Evolutionary conservation across 768 basidiomycete genomes (phyloP), one percentile per base, ranked within the genome.

Genomic region (Tricholoma flavovirens): DNA sequence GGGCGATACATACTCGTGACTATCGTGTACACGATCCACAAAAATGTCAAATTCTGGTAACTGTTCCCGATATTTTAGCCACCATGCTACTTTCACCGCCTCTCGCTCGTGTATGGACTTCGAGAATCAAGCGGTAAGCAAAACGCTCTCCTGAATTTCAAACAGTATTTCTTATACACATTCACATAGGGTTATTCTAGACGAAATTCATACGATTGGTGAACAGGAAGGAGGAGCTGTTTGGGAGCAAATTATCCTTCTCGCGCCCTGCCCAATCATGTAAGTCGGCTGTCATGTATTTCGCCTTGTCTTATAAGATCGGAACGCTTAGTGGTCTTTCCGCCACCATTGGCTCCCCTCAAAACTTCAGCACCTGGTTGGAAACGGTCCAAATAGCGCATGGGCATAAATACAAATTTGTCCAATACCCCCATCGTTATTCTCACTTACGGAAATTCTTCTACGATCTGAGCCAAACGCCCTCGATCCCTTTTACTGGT

Each of bases 201-300:
- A 86, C 60, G 81, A 83, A 62, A 81, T 83, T 42, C 87, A 89
- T 63, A 77, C 81, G 2, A 86, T 89, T 51, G 86, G 87, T 2
- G 83, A 87, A 56, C 79, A 86, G 62, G 81, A 84, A 55, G 83
- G 82, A 1, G 87, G 87, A 2, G 73, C 82, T 0, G 81, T 87
- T 2, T 88, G 87, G 87, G 86, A 88, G 60, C 83, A 88, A 62
- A 83, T 87, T n/a, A 71, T 89, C 7, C 67, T 89, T 5, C 69
- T 89, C 12, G 81, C 86, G 8, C 84, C 85, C 17, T 87, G 85
- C 60, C 87, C 87, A 1, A 75, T 89, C 58, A 87, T 89, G 86
- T 87, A 36, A 36, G 80, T 70, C 4, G n/a, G 11, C 38, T 29
- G 35, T 14, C 53, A 9, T 9, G 45, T 15, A 55, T 49, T 26